Percentiles rank a stretch among this genome's conserved stretches.
Evolutionary conservation across 495 filamentous ascomycete species (phyloP).

Genomic region (Lentithecium fluviatile): DNA sequence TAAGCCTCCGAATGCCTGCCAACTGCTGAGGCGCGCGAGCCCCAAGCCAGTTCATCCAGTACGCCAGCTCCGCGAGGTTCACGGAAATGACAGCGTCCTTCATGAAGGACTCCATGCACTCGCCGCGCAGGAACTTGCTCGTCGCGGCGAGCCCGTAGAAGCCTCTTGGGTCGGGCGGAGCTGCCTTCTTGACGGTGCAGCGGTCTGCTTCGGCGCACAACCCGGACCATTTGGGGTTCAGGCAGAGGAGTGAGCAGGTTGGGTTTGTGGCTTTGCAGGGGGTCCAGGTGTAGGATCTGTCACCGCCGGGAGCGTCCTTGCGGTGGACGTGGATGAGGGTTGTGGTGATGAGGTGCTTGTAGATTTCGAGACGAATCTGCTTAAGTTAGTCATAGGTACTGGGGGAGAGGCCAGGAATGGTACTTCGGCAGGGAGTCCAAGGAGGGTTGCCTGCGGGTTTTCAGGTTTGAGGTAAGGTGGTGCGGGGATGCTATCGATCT

Average conservation of each 20-base stretch:
- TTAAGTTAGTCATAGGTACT: not conserved
- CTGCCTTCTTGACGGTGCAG: not conserved
- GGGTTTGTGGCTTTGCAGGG: slow-evolving; percentile 7
- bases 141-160: slow-evolving; percentile 4
- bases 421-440: slow-evolving; percentile 1
- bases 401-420: not conserved
- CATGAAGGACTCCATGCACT: not conserved
- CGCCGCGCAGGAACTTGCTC: slow-evolving; percentile 2
- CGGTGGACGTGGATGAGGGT: slow-evolving; percentile 15
- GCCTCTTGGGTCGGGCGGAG: not conserved
- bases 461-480: not conserved
- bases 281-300: slow-evolving; percentile 22
- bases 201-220: slow-evolving; percentile 13
- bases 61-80: not conserved
- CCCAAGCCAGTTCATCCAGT: not conserved
- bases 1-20: not conserved
- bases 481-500: too few species aligned
- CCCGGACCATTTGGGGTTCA: slow-evolving; percentile 20
- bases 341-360: not conserved
- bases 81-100: not conserved
- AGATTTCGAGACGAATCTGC: slow-evolving; percentile 8
- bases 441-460: slow-evolving; percentile 9
- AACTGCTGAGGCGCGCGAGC: too few species aligned
- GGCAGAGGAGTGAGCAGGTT: slow-evolving; percentile 3
- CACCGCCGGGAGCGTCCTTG: not conserved